Percentiles rank a stretch among this genome's conserved stretches.
phyloP scores from a whole-genome alignment of 2,329 filamentous ascomycete species.

The Calonectria leucothoes region DNA sequence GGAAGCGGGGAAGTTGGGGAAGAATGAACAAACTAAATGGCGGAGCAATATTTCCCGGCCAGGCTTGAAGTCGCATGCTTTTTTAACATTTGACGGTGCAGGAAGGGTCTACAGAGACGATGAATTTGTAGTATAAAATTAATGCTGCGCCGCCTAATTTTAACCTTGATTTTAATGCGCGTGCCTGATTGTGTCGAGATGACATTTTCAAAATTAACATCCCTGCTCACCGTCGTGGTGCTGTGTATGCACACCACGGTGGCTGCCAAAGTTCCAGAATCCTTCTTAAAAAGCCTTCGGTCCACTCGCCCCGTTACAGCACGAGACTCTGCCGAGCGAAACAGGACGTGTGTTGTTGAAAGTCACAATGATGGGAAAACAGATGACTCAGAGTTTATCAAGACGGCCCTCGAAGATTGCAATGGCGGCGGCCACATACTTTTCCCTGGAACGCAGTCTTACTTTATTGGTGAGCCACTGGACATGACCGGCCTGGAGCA shows the following conservation, averaged over 20 bases:
- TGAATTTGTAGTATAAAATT: background rate
- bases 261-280: background rate
- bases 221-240: background rate
- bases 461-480: background rate
- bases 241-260: background rate
- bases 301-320: background rate
- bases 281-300: background rate
- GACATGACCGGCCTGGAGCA: background rate
- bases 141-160: background rate
- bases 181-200: background rate
- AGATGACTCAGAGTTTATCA: background rate
- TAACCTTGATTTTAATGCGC: background rate
- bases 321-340: background rate
- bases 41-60: slow-evolving; percentile 6
- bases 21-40: background rate
- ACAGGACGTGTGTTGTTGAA: background rate
- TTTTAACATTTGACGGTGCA: background rate
- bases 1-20: slow-evolving; percentile 2
- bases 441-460: background rate
- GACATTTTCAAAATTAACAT: background rate
- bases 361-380: background rate
- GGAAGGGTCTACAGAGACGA: background rate
- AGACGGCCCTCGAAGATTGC: background rate
- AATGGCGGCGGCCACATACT: background rate
- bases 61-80: background rate